Evolutionary conservation across 2,329 filamentous ascomycete genomes (phyloP).

Genomic region (Lizonia empirigonia): DNA sequence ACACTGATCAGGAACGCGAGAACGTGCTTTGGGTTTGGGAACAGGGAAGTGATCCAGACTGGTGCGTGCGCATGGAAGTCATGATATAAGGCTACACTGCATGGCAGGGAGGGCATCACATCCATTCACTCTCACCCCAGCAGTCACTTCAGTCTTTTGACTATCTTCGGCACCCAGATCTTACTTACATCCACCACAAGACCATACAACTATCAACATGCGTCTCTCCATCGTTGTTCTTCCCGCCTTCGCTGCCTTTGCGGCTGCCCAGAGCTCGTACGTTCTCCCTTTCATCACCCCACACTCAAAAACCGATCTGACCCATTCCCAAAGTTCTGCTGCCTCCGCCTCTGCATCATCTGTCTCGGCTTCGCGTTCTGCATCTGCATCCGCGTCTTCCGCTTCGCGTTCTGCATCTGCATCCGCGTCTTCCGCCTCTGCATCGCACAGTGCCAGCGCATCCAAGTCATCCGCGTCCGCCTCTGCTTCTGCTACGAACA

Average conservation of each 20-base stretch:
- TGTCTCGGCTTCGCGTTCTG: not conserved
- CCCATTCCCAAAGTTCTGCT: not conserved
- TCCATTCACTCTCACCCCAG: not conserved
- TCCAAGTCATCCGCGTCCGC: slow-evolving; percentile 7
- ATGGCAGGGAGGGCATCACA: not conserved
- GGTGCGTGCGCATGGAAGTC: not conserved
- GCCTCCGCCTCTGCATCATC: not conserved
- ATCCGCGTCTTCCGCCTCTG: slow-evolving; percentile 1
- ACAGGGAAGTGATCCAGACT: not conserved
- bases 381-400: slow-evolving; percentile 1
- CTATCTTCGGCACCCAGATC: not conserved
- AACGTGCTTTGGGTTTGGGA: not conserved
- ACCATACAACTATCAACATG: slow-evolving; percentile 4
- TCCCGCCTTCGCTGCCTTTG: slow-evolving; percentile 7
- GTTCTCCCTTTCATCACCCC: not conserved
- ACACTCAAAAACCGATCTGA: not conserved
- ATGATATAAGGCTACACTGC: slow-evolving; percentile 11
- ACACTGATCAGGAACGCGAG: slow-evolving; percentile 2
- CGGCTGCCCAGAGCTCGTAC: slow-evolving; percentile 15
- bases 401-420: slow-evolving; percentile 1
- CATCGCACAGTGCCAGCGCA: not conserved
- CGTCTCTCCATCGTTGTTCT: slow-evolving; percentile 9
- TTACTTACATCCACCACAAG: not conserved
- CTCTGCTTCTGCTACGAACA: slow-evolving; percentile 8
- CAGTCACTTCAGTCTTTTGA: not conserved